Conservation (phyloP, 164 flowering plant species). For the Sextonia rubra region DNA sequence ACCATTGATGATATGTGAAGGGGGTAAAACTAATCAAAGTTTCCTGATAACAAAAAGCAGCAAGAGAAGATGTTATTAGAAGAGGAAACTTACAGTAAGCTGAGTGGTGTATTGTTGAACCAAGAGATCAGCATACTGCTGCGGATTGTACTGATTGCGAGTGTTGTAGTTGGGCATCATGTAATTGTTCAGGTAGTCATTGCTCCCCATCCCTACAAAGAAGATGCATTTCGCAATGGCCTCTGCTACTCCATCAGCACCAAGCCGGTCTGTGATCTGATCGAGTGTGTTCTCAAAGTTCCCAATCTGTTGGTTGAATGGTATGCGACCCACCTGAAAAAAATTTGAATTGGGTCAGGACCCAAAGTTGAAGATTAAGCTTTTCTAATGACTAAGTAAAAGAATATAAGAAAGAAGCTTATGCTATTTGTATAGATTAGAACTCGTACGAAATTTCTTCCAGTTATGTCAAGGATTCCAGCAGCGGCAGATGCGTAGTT, state of each 20-base stretch:
- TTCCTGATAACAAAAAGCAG: too few species aligned
- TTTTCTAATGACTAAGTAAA: too few species aligned
- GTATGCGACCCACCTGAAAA: constrained; percentile 72
- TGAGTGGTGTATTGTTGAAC: constrained; percentile 53
- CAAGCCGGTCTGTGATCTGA: constrained; percentile 54
- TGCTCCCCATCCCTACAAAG: constrained; percentile 98
- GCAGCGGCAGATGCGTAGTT: constrained; percentile 97
- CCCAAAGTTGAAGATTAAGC: too few species aligned
- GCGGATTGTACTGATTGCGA: constrained; percentile 53
- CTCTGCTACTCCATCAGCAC: constrained; percentile 46
- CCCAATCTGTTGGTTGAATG: constrained; percentile 70
- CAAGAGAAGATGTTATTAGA: not conserved
- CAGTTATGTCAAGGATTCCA: constrained; percentile 83
- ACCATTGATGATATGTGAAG: too few species aligned
- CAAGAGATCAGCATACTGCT: constrained; percentile 65
- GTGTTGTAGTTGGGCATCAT: constrained; percentile 86
- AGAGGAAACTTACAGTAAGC: constrained; percentile 40
- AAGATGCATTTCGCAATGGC: constrained; percentile 52
- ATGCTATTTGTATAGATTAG: not conserved
- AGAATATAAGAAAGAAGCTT: too few species aligned
- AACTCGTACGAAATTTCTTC: constrained; percentile 73
- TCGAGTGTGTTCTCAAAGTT: constrained; percentile 75
- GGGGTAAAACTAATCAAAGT: too few species aligned
- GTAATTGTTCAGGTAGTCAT: constrained; percentile 97
- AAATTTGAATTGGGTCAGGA: too few species aligned